phyloP scores from a whole-genome alignment of 352 stramenopile species.

The Pythium periplocum region DNA sequence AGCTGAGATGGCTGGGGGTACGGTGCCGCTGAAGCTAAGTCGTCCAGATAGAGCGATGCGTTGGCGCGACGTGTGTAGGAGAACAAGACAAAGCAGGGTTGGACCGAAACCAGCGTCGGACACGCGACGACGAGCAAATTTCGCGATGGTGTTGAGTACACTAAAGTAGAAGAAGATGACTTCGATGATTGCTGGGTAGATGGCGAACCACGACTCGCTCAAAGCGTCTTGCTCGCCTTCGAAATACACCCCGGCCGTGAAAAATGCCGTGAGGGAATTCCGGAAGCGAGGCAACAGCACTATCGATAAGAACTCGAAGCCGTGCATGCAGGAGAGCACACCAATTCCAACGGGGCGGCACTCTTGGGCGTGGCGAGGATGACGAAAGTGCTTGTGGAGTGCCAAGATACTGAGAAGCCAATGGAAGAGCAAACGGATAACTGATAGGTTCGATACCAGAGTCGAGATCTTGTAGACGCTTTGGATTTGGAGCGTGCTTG shows the following conservation, averaged over 20 bases:
- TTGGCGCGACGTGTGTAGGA: slow-evolving; percentile 14
- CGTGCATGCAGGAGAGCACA: slow-evolving; percentile 7
- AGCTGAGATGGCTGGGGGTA: too few species aligned
- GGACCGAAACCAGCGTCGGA: slow-evolving; percentile 16
- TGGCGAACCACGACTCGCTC: slow-evolving; percentile 21
- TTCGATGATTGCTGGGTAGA: slow-evolving; percentile 21
- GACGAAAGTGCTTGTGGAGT: too few species aligned
- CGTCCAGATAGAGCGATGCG: slow-evolving; percentile 2
- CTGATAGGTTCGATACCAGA: slow-evolving; percentile 30
- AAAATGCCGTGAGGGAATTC: slow-evolving; percentile 16
- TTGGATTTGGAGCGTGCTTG: background rate
- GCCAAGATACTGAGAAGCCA: slow-evolving; percentile 23
- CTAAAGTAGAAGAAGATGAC: slow-evolving; percentile 23
- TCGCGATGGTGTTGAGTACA: slow-evolving; percentile 15
- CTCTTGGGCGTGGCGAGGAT: slow-evolving; percentile 2
- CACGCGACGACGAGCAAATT: slow-evolving; percentile 11
- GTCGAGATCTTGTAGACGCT: slow-evolving; percentile 29
- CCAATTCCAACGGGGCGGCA: too few species aligned
- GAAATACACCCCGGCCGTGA: slow-evolving; percentile 16
- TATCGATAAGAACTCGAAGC: slow-evolving; percentile 16
- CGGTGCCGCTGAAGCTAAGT: too few species aligned
- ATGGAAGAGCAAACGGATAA: slow-evolving; percentile 21
- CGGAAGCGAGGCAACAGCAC: slow-evolving; percentile 18
- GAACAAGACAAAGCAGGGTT: slow-evolving; percentile 13
- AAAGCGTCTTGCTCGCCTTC: slow-evolving; percentile 17